phyloP scores from a whole-genome alignment of 495 filamentous ascomycete species.

The Xylaria cubensis region DNA sequence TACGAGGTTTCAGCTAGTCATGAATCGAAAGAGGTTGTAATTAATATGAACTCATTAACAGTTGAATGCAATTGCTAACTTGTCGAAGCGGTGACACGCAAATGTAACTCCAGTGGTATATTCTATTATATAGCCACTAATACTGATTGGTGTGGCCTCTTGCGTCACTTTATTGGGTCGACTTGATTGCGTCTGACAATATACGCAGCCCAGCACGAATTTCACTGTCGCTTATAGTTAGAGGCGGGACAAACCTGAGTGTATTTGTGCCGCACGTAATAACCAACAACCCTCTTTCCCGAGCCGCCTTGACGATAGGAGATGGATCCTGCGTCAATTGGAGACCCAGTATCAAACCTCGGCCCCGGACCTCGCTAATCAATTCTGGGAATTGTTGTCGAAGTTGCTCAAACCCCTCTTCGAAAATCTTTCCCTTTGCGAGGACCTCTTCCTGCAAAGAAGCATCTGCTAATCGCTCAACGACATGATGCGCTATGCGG shows the following conservation, averaged over 20 bases:
- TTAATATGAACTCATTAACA: background rate
- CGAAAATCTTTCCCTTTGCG: slow-evolving; percentile 69
- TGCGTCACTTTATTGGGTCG: slow-evolving; percentile 33
- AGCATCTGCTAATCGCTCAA: slow-evolving; percentile 71
- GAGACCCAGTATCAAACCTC: slow-evolving; percentile 82
- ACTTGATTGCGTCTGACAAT: slow-evolving; percentile 74
- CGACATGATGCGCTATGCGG: slow-evolving; percentile 81
- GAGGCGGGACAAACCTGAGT: slow-evolving; percentile 81
- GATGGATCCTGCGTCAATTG: slow-evolving; percentile 76
- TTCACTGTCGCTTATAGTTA: slow-evolving; percentile 77
- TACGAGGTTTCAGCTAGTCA: background rate
- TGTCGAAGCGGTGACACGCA: background rate
- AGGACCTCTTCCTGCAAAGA: slow-evolving; percentile 69
- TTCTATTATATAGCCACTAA: slow-evolving; percentile 5
- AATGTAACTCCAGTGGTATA: background rate
- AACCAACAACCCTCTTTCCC: slow-evolving; percentile 86
- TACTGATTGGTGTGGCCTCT: background rate
- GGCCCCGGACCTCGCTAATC: slow-evolving; percentile 79
- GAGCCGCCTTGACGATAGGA: slow-evolving; percentile 77
- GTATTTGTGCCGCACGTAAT: slow-evolving; percentile 93
- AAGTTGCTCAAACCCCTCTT: slow-evolving; percentile 66
- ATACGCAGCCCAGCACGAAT: slow-evolving; percentile 77
- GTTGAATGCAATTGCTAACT: background rate
- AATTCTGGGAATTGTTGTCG: slow-evolving; percentile 71
- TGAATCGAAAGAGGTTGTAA: background rate